These are phyloP conservation scores for Neofusicoccum sp. DNA, from an alignment of 2,329 filamentous ascomycete species.

Conservation along the genomic window DNA sequence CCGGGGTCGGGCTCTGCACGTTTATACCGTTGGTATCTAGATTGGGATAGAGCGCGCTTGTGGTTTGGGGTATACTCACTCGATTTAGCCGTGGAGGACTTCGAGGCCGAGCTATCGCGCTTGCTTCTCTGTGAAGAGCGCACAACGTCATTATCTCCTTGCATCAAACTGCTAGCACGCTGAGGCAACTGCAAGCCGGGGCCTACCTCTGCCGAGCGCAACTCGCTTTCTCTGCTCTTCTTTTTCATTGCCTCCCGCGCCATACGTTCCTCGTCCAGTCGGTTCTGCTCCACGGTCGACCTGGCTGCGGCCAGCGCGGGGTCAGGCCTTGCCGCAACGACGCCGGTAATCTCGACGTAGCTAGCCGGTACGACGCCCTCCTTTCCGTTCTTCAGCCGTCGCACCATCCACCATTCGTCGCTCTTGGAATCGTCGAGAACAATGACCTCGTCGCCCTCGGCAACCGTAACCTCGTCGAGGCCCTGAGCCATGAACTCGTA, in stretches of 20 bases:
- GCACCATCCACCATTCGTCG: conserved; percentile 98
- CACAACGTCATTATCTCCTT: conserved; percentile 65
- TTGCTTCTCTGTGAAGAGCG: conserved; percentile 68
- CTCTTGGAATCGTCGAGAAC: conserved; percentile 87
- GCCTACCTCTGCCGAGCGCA: conserved; percentile 63
- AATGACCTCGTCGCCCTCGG: conserved; percentile 83
- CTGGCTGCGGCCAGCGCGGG: conserved; percentile 57
- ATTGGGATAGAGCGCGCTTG: conserved; percentile 17
- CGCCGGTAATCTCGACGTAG: conserved; percentile 85
- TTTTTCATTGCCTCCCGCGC: conserved; percentile 70
- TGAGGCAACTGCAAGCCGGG: conserved; percentile 72
- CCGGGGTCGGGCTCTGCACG: conserved; percentile 71
- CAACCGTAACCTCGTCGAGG: conserved; percentile 93
- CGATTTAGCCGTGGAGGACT: conserved; percentile 59
- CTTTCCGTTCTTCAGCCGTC: conserved; percentile 83
- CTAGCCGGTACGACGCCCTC: conserved; percentile 96
- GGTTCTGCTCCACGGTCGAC: conserved; percentile 74
- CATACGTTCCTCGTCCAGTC: conserved; percentile 77
- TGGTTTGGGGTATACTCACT: conserved; percentile 57
- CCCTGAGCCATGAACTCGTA: conserved; percentile 98
- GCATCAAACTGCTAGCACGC: conserved; percentile 74
- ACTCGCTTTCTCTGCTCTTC: conserved; percentile 36
- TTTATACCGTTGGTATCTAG: conserved; percentile 18
- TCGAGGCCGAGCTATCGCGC: conserved; percentile 64
- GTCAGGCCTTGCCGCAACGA: conserved; percentile 49